A percentile compares a stretch with the other conserved stretches of the same genome.
Evolutionary conservation across 1,139 yeast genomes (phyloP).

Genomic region (Diutina rugosa): DNA sequence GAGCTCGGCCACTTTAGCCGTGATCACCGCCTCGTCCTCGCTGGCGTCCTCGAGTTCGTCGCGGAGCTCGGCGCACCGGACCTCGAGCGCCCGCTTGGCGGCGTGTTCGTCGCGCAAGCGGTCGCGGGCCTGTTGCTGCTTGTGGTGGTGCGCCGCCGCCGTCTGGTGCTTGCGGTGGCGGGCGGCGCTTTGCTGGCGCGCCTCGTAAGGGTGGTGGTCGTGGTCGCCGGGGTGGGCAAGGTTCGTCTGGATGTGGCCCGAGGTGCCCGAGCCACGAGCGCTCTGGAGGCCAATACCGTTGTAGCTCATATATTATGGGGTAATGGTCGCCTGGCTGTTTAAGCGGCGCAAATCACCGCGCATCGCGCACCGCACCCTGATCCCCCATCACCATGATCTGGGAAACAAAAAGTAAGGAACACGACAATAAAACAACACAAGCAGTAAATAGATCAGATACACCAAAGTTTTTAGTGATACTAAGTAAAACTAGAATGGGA

Average conservation of each 20-base stretch:
- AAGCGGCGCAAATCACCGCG: no score
- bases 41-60: constrained; percentile 43
- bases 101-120: constrained; percentile 27
- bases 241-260: constrained; percentile 53
- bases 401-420: no score
- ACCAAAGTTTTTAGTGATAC: no score
- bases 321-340: no score
- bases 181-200: constrained; percentile 8
- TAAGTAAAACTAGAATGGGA: no score
- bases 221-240: constrained; percentile 11
- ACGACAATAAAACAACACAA: no score
- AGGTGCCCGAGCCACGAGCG: constrained; percentile 62
- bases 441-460: no score
- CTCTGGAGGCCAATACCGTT: constrained; percentile 56
- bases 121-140: constrained; percentile 9
- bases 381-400: no score
- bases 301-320: constrained; percentile 34
- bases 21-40: constrained; percentile 15
- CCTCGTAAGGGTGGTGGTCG: neutral
- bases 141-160: constrained; percentile 7
- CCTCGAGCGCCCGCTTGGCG: constrained; percentile 33
- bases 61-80: constrained; percentile 40
- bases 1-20: constrained; percentile 10
- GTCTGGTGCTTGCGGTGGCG: constrained; percentile 7
- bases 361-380: no score